Evolutionary conservation across 1,139 yeast genomes (phyloP).

Genomic region (Geotrichum reessii): DNA sequence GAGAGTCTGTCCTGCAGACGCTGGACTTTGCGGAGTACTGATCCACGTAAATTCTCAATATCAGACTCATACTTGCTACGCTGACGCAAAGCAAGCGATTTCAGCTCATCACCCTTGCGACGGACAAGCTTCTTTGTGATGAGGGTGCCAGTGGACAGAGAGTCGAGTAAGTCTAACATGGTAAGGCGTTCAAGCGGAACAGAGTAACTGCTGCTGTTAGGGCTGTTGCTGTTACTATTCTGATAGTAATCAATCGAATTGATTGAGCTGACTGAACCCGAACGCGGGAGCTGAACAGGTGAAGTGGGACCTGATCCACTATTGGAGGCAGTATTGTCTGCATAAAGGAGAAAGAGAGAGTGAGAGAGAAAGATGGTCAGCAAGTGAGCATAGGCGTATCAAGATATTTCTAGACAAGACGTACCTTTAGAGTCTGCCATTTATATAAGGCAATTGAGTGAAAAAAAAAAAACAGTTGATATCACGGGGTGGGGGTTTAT

Average conservation of each 20-base stretch:
- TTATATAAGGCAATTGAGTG: not conserved
- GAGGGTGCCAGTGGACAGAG: conserved; percentile 32
- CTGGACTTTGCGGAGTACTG: conserved; percentile 40
- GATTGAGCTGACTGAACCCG: conserved; percentile 23
- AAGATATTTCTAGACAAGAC: too few relatives aligned
- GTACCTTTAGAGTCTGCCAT: not conserved
- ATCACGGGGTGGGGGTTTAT: too few relatives aligned
- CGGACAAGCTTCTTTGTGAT: conserved; percentile 31
- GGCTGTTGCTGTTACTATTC: not conserved
- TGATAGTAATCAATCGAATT: conserved; percentile 21
- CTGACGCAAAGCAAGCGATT: conserved; percentile 30
- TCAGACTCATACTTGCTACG: conserved; percentile 31
- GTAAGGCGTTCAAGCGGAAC: conserved; percentile 30
- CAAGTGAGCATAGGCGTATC: too few relatives aligned
- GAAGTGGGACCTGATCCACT: not conserved
- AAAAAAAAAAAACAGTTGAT: too few relatives aligned
- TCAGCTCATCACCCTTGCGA: conserved; percentile 29
- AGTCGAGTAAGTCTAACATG: conserved; percentile 34
- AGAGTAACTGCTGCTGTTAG: not conserved
- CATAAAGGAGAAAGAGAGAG: too few relatives aligned
- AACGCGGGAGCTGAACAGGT: not conserved
- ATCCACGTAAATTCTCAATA: conserved; percentile 31
- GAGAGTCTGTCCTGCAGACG: conserved; percentile 55
- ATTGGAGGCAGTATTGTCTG: too few relatives aligned
- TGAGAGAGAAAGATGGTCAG: too few relatives aligned